Evolutionary conservation across 129 eudicot species (phyloP).

Genomic region (Flaveria trinervia): DNA sequence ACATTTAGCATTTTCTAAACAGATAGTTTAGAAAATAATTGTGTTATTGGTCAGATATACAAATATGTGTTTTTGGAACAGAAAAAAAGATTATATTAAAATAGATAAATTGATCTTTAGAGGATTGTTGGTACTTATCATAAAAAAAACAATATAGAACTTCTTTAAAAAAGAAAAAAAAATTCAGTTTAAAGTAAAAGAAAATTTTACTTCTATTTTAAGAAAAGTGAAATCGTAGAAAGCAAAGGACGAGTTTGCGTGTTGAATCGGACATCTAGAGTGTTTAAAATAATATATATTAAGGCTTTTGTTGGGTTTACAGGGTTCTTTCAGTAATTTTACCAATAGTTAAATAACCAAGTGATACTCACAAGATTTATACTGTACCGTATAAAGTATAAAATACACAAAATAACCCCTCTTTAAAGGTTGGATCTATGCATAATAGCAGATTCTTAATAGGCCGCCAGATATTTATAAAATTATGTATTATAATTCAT

Average conservation of each 20-base stretch:
- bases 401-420: background rate
- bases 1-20: background rate
- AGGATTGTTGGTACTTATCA: background rate
- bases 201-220: background rate
- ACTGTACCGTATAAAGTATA: background rate
- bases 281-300: background rate
- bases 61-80: background rate
- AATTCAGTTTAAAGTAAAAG: background rate
- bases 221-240: conserved; percentile 5
- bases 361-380: background rate
- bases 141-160: background rate
- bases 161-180: background rate
- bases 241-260: conserved; percentile 13
- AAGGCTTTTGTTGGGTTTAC: background rate
- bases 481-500: background rate
- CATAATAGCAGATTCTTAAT: background rate
- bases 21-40: background rate
- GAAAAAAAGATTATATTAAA: background rate
- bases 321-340: background rate
- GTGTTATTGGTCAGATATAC: background rate
- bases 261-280: conserved; percentile 11
- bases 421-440: conserved; percentile 5
- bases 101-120: background rate
- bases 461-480: background rate
- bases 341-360: background rate